Evolutionary conservation across 2,329 filamentous ascomycete genomes (phyloP), one percentile per base, ranked within the genome.

Genomic region (Neonectria ditissima): DNA sequence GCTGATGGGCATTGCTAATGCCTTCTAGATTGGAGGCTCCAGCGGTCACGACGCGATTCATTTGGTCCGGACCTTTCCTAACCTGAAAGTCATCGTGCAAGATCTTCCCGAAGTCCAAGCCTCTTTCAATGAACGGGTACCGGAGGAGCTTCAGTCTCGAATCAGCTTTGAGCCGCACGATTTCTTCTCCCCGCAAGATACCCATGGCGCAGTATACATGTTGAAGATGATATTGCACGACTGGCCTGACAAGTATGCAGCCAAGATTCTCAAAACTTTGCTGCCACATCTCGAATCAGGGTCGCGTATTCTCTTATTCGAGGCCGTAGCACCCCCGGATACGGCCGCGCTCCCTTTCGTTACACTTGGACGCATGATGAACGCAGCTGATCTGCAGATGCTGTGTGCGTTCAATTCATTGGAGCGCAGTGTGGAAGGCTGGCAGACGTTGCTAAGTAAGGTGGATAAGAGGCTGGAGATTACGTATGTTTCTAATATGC

Each of bases 141-240:
- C 62, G 0, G 69, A 66, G 0, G 74, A 78, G 3, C 66, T 80
- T 2, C 70, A 67, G 50, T 62, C 66, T 20, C 74, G 78, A 2
- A 70, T 81, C 41, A 71, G 62, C 13, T 81, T 81, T 60, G 63
- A 75, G 50, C 64, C 73, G 5, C 78, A 80, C 62, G 74, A 79
- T 63, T 78, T 81, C 65, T 78, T 81, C 69, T 54, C 73, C 28
- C 75, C 77, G 1, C 79, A 81, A 58, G 60, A 72, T 8, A 70
- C 74, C 5, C 59, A 74, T 18, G 84, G 79, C 2, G 82, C 84
- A 5, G 76, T 85, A 52, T 87, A 84, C 75, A 76, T 87, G 59
- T 73, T 88, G 65, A 85, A 85, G 69, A 76, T 82, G 62, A 85
- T 87, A 59, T 77, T 88, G 16, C 86, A 88, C 72, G 84, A 87